phyloP scores from a whole-genome alignment of 2,329 filamentous ascomycete genomes.

The Mycosphaerella arachidis region DNA sequence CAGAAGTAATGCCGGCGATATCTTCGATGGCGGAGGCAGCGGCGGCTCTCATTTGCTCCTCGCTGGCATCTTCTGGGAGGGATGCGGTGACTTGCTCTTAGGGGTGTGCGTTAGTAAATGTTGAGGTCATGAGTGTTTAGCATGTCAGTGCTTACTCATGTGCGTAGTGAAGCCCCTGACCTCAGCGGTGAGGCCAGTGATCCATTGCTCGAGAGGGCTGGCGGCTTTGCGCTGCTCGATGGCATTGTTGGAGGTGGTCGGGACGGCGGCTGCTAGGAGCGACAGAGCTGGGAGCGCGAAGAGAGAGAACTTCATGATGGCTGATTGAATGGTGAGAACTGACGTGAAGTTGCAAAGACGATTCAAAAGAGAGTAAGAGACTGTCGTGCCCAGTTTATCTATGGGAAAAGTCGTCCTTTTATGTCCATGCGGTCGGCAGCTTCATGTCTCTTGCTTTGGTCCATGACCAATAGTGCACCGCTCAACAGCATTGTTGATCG shows the following conservation, averaged over 20 bases:
- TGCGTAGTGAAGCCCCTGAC: constrained; percentile 3
- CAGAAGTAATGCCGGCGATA: constrained; percentile 15
- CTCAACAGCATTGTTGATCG: neutral
- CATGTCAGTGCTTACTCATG: neutral
- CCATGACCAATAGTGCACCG: too few species aligned
- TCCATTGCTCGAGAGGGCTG: neutral
- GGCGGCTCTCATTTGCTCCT: constrained; percentile 6
- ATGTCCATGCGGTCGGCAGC: neutral
- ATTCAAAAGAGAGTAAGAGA: neutral
- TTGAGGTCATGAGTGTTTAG: too few species aligned
- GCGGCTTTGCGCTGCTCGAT: neutral
- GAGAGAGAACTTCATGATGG: constrained; percentile 8
- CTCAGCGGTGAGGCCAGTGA: constrained; percentile 4
- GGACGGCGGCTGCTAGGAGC: constrained; percentile 3
- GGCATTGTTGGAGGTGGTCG: neutral
- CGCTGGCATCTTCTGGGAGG: constrained; percentile 1
- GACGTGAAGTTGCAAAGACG: neutral
- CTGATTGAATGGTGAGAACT: neutral
- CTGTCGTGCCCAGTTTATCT: too few species aligned
- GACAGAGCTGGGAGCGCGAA: constrained; percentile 6
- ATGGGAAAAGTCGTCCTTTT: neutral
- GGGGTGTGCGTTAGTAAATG: too few species aligned
- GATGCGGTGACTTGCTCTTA: neutral
- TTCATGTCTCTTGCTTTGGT: neutral
- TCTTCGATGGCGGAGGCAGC: constrained; percentile 3